Evolutionary conservation across 2,329 filamentous ascomycete genomes (phyloP).

Genomic region (Penicillium sp.): DNA sequence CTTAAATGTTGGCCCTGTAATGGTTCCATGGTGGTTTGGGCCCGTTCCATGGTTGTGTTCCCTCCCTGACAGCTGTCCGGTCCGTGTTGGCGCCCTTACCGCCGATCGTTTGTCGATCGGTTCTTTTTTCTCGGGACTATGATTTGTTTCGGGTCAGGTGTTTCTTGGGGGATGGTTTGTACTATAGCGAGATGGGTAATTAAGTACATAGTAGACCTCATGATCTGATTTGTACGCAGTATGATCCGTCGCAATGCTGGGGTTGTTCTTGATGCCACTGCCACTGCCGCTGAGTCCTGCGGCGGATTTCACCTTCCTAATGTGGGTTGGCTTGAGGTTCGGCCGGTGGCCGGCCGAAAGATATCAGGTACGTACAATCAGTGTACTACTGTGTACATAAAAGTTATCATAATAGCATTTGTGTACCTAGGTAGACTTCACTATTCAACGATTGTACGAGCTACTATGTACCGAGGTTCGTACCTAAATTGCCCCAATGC

Average conservation of each 20-base stretch:
- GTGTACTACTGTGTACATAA: no score
- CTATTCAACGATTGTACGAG: not conserved
- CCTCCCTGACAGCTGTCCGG: slow-evolving; percentile 9
- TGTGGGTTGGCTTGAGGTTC: slow-evolving; percentile 3
- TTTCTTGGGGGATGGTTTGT: not conserved
- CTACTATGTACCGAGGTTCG: no score
- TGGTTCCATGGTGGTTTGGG: slow-evolving; percentile 16
- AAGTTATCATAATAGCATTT: no score
- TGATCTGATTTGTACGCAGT: not conserved
- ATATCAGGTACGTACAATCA: no score
- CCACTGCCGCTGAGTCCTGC: not conserved
- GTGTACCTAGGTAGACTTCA: no score
- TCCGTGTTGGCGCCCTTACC: slow-evolving; percentile 4
- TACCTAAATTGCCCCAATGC: not conserved
- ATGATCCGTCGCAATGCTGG: not conserved
- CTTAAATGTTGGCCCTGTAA: slow-evolving; percentile 17
- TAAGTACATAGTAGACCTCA: not conserved
- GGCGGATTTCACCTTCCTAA: slow-evolving; percentile 1
- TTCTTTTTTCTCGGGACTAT: not conserved
- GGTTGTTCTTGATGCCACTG: not conserved
- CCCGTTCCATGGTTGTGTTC: slow-evolving; percentile 19
- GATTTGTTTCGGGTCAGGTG: not conserved
- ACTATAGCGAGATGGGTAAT: not conserved
- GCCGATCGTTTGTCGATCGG: slow-evolving; percentile 21
- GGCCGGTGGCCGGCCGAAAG: not conserved